phyloP scores from a whole-genome alignment of 2,329 filamentous ascomycete genomes.

The Neonectria sp. region DNA sequence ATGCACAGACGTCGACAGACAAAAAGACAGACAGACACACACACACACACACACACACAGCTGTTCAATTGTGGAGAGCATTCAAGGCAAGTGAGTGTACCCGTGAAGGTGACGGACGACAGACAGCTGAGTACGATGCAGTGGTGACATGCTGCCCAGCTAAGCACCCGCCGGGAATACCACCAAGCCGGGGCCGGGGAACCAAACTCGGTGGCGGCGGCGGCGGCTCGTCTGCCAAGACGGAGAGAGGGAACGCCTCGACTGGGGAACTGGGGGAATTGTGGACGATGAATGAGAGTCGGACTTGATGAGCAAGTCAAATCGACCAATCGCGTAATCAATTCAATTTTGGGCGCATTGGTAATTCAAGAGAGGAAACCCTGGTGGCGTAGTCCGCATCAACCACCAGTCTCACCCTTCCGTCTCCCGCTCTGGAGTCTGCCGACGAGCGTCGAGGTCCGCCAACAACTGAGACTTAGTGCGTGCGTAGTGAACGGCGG shows the following conservation, averaged over 20 bases:
- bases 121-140: not conserved
- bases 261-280: not conserved
- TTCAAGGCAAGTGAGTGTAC: not conserved
- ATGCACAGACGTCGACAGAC: not conserved
- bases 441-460: not conserved
- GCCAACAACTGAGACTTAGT: conserved; percentile 5
- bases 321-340: not conserved
- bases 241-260: conserved; percentile 4
- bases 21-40: no score
- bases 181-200: not conserved
- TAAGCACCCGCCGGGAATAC: not conserved
- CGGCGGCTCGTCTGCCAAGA: conserved; percentile 4
- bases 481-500: not conserved
- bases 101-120: not conserved
- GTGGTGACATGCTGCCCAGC: not conserved
- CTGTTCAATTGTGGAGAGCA: not conserved
- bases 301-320: not conserved
- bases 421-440: not conserved
- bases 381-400: not conserved
- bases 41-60: no score
- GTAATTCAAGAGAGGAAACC: not conserved
- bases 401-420: not conserved
- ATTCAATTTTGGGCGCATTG: not conserved
- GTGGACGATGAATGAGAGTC: not conserved
- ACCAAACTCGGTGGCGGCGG: no score